Percentiles rank a stretch among this genome's conserved stretches.
These are phyloP conservation scores for Gynandropsis gynandra DNA, from an alignment of 345 rosid genomes.

Conservation along the genomic window DNA sequence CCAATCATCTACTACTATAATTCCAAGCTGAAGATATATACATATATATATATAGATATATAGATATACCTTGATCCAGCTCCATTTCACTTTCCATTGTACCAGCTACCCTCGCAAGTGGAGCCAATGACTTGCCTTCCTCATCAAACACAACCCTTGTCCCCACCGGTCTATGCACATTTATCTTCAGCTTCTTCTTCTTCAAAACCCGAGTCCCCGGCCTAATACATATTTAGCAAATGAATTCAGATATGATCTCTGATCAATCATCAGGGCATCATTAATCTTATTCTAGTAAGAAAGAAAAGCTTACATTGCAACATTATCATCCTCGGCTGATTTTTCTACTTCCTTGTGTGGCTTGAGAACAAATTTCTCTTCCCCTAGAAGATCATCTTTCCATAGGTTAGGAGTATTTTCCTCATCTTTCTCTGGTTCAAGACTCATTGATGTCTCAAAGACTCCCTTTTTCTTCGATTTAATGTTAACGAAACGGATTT, in stretches of 20 bases:
- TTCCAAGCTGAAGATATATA: background rate
- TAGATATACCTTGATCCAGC: constrained; percentile 61
- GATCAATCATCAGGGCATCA: too few species aligned
- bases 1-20: background rate
- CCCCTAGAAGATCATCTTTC: constrained; percentile 30
- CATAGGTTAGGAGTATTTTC: constrained; percentile 22
- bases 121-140: constrained; percentile 70
- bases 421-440: constrained; percentile 29
- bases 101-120: constrained; percentile 73
- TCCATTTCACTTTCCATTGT: constrained; percentile 31
- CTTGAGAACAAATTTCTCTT: constrained; percentile 38
- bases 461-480: constrained; percentile 36
- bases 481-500: constrained; percentile 52
- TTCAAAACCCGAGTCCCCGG: constrained; percentile 58
- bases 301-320: constrained; percentile 40
- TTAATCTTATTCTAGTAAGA: too few species aligned
- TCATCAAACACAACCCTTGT: constrained; percentile 75
- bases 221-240: too few species aligned
- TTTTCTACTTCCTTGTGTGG: constrained; percentile 35
- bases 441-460: constrained; percentile 25
- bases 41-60: background rate
- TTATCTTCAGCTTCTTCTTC: constrained; percentile 88
- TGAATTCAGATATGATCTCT: too few species aligned
- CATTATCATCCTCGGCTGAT: constrained; percentile 28
- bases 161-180: constrained; percentile 70